A percentile compares a stretch with the other conserved stretches of the same genome.
Evolutionary conservation across 75 land plant genomes (phyloP).

Genomic region (Cryptomeria japonica): DNA sequence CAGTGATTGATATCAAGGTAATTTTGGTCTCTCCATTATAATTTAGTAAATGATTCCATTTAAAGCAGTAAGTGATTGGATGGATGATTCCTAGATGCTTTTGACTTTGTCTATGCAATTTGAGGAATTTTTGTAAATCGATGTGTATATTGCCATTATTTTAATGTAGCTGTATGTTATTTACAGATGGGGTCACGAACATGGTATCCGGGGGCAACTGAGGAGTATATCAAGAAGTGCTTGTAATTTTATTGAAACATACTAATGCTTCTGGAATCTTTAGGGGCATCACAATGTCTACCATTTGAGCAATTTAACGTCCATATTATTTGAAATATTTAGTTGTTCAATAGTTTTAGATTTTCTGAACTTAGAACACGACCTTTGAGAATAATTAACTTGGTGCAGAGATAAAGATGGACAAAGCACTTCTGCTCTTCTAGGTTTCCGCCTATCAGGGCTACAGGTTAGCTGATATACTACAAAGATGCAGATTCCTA

Average conservation of each 20-base stretch:
- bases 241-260: slow-evolving; percentile 25
- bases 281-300: background rate
- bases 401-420: slow-evolving; percentile 51
- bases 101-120: background rate
- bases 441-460: slow-evolving; percentile 88
- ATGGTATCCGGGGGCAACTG: slow-evolving; percentile 74
- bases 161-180: background rate
- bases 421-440: slow-evolving; percentile 43
- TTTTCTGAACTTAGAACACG: background rate
- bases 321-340: background rate
- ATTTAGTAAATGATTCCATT: background rate
- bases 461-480: slow-evolving; percentile 45
- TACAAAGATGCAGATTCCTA: slow-evolving; percentile 7
- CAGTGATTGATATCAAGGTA: slow-evolving; percentile 11
- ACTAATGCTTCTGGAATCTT: background rate
- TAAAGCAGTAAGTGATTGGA: background rate
- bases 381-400: background rate
- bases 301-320: background rate
- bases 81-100: background rate
- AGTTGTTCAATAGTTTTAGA: background rate
- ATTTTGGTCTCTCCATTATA: background rate
- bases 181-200: slow-evolving; percentile 79
- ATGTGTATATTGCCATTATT: background rate
- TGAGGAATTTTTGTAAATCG: background rate
- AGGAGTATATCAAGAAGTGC: slow-evolving; percentile 71